Conservation (phyloP, 1,139 yeast species). For the Dujonia santamariae region DNA sequence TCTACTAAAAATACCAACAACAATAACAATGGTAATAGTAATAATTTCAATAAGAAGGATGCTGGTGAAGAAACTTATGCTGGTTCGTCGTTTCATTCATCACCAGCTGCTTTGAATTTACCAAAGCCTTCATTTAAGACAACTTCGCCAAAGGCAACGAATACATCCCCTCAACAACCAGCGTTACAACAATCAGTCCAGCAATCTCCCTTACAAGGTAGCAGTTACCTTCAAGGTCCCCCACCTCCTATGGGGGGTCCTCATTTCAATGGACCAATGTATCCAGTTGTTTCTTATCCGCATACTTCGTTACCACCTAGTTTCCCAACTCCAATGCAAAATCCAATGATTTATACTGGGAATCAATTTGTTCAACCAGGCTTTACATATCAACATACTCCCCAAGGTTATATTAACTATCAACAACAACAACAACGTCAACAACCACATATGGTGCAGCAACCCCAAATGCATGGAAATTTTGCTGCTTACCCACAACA, state of each 20-base stretch:
- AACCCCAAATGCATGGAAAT: background rate
- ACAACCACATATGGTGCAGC: constrained; percentile 4
- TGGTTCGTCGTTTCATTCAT: constrained; percentile 56
- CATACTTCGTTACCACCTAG: constrained; percentile 5
- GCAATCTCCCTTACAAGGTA: constrained; percentile 8
- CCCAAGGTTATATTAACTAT: constrained; percentile 28
- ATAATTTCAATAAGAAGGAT: constrained; percentile 11
- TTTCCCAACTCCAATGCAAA: constrained; percentile 4
- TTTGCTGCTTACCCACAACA: constrained; percentile 3
- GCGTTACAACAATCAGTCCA: constrained; percentile 9
- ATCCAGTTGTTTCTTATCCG: constrained; percentile 11
- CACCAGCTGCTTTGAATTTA: constrained; percentile 55
- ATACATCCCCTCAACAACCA: constrained; percentile 8
- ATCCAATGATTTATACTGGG: constrained; percentile 7
- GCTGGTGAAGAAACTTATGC: constrained; percentile 42
- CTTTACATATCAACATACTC: constrained; percentile 28
- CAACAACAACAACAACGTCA: constrained; percentile 12
- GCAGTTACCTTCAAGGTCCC: constrained; percentile 4
- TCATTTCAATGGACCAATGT: constrained; percentile 4
- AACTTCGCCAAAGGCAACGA: constrained; percentile 23
- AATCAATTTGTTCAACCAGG: constrained; percentile 21
- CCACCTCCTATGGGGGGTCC: constrained; percentile 3
- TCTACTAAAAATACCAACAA: constrained; percentile 13
- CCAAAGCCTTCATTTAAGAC: constrained; percentile 53
- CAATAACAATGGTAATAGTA: constrained; percentile 12